Evolutionary conservation across 148 eudicot genomes (phyloP).

Genomic region (Amaranthus palmeri): DNA sequence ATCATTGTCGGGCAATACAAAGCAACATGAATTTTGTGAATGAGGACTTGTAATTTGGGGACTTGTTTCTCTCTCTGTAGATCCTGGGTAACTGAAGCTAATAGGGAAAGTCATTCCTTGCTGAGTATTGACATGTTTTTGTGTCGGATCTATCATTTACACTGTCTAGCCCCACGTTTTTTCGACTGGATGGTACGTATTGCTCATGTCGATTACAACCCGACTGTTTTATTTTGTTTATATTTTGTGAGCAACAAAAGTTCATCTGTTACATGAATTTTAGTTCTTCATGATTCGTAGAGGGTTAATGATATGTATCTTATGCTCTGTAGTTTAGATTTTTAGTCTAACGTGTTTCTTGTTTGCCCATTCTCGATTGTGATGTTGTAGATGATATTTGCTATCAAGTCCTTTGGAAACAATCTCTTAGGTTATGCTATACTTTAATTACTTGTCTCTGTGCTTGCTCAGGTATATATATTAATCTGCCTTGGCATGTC

Average conservation of each 20-base stretch:
- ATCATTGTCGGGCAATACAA: not conserved
- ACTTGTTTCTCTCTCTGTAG: not conserved
- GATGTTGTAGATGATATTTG: not conserved
- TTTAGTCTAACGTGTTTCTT: not conserved
- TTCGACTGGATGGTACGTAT: not conserved
- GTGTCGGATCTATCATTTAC: not conserved
- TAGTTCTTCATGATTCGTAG: not conserved
- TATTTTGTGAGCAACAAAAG: not conserved
- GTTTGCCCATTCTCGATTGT: not conserved
- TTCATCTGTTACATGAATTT: not conserved
- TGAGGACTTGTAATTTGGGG: constrained; percentile 2
- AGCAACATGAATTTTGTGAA: constrained; percentile 9
- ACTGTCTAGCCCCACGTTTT: not conserved
- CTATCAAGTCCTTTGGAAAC: no score
- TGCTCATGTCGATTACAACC: not conserved
- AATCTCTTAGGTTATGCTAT: not conserved
- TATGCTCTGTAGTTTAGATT: not conserved
- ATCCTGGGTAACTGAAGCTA: not conserved
- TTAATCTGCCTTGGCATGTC: constrained; percentile 8
- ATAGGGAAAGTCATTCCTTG: constrained; percentile 10
- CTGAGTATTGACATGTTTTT: not conserved
- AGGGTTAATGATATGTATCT: not conserved
- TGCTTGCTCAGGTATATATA: constrained; percentile 16
- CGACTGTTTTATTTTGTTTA: not conserved
- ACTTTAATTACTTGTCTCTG: not conserved